Evolutionary conservation across 352 stramenopile species (phyloP).

Genomic region (Halophytophthora batemanensis): DNA sequence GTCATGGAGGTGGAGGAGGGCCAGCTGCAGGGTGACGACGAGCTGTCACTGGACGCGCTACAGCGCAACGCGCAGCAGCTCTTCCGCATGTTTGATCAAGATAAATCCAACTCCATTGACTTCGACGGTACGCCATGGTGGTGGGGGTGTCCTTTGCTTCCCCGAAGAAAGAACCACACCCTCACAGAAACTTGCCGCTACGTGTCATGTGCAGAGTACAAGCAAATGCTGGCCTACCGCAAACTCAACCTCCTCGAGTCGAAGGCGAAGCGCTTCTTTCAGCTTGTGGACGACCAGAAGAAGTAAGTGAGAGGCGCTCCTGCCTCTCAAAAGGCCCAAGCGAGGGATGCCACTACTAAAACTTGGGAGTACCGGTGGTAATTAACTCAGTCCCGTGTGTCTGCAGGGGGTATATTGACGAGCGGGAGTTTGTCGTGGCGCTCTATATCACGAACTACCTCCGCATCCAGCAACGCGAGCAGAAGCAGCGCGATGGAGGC

Average conservation of each 20-base stretch:
- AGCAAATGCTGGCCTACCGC: slow-evolving; percentile 69
- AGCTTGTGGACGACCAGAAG: slow-evolving; percentile 68
- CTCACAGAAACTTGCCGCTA: slow-evolving; percentile 6
- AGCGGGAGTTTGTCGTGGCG: slow-evolving; percentile 68
- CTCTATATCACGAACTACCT: slow-evolving; percentile 79
- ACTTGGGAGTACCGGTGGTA: neutral
- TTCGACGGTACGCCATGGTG: slow-evolving; percentile 41
- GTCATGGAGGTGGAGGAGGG: slow-evolving; percentile 51
- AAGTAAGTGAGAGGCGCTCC: slow-evolving; percentile 38
- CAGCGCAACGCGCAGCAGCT: slow-evolving; percentile 54
- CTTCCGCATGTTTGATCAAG: slow-evolving; percentile 70
- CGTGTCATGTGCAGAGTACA: slow-evolving; percentile 49
- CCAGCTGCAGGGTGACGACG: slow-evolving; percentile 24
- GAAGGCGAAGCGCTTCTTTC: slow-evolving; percentile 66
- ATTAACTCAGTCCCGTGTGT: neutral
- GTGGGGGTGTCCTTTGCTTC: neutral
- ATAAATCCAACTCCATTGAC: slow-evolving; percentile 75
- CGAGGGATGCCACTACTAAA: no score
- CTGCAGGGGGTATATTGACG: slow-evolving; percentile 58
- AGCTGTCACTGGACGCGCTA: slow-evolving; percentile 42
- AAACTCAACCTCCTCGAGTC: slow-evolving; percentile 67
- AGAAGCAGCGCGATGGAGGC: neutral
- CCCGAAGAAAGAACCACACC: neutral
- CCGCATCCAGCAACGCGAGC: slow-evolving; percentile 19
- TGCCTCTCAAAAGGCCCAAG: neutral